These are phyloP conservation scores for Sporothrix sp. DNA, from an alignment of 2,329 filamentous ascomycete genomes.

Conservation along the genomic window DNA sequence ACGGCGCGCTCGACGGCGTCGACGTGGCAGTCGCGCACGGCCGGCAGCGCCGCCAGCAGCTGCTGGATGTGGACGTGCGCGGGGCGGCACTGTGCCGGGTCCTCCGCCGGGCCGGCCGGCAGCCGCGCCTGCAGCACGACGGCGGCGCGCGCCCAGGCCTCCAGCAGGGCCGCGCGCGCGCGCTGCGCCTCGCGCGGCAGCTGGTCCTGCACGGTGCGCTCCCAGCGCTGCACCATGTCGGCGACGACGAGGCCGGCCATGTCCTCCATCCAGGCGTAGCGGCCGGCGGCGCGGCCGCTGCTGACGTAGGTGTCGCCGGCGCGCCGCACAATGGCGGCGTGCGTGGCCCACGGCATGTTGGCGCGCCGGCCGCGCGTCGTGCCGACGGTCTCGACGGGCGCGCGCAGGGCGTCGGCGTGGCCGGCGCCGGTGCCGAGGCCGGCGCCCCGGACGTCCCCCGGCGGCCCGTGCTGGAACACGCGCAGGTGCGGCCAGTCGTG, in stretches of 20 bases:
- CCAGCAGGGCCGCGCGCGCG: neutral
- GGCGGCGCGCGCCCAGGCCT: neutral
- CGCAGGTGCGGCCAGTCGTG: neutral
- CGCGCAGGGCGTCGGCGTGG: too few relatives aligned
- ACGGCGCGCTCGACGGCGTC: slow-evolving; percentile 7
- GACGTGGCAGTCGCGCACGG: slow-evolving; percentile 4
- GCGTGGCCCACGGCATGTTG: slow-evolving; percentile 8
- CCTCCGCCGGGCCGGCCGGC: neutral
- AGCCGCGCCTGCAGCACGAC: neutral
- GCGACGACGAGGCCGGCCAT: slow-evolving; percentile 1
- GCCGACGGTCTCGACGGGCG: too few relatives aligned
- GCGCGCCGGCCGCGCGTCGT: neutral
- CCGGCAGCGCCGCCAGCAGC: neutral
- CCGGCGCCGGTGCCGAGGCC: too few relatives aligned
- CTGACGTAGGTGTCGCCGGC: slow-evolving; percentile 5
- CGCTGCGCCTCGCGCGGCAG: neutral
- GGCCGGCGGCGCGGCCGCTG: neutral
- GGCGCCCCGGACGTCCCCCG: too few relatives aligned
- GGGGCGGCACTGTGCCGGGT: too few relatives aligned
- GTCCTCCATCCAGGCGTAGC: slow-evolving; percentile 11
- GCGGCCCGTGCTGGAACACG: neutral
- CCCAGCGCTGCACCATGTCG: slow-evolving; percentile 8
- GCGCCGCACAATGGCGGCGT: slow-evolving; percentile 11
- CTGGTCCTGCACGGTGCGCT: neutral
- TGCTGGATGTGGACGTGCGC: slow-evolving; percentile 1